Conservation (phyloP, 1,284 basidiomycete genomes). For the Heterobasidion occidentale region DNA sequence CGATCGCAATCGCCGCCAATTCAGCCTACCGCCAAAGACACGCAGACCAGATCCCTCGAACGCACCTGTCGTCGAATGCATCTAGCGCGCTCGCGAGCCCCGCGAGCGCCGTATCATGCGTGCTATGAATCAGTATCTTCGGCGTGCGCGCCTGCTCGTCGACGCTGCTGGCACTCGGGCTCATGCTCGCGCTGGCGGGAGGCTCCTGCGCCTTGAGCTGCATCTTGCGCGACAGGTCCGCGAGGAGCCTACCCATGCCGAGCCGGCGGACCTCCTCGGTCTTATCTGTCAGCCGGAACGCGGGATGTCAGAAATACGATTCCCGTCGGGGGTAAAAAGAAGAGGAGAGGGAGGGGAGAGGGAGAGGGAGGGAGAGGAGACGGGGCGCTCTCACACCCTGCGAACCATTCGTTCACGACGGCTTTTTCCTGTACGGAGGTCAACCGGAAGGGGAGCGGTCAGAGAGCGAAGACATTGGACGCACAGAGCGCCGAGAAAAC, state of each 20-base stretch:
- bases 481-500: neutral
- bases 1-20: neutral
- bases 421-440: conserved; percentile 51
- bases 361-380: neutral
- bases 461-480: neutral
- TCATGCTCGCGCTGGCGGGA: conserved; percentile 13
- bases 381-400: conserved; percentile 26
- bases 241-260: conserved; percentile 70
- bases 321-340: neutral
- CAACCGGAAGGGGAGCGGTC: neutral
- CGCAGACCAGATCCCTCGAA: neutral
- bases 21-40: neutral
- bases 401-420: conserved; percentile 75
- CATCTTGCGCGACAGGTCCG: conserved; percentile 58
- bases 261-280: conserved; percentile 69
- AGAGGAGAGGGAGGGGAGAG: conserved; percentile 1
- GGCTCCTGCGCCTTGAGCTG: conserved; percentile 36
- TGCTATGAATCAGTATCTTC: conserved; percentile 61
- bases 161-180: neutral
- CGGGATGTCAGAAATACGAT: too few relatives aligned
- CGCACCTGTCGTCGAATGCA: conserved; percentile 66
- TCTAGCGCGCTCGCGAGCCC: conserved; percentile 64
- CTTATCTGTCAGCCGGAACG: conserved; percentile 38
- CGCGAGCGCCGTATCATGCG: conserved; percentile 75
- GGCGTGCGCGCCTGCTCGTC: conserved; percentile 27